phyloP scores from a whole-genome alignment of 352 stramenopile species.

The Phytopythium sindhum region DNA sequence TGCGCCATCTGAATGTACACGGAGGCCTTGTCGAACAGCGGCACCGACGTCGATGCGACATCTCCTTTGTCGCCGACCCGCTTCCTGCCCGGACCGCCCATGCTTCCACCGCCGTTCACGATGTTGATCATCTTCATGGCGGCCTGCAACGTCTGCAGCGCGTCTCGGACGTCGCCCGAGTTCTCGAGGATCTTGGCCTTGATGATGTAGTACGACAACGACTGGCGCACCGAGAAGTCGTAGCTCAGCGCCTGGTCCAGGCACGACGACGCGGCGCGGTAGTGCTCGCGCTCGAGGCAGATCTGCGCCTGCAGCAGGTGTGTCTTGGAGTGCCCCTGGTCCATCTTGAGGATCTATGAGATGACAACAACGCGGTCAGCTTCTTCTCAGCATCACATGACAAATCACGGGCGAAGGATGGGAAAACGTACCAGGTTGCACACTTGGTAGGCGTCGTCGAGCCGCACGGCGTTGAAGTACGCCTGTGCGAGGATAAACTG shows the following conservation, averaged over 20 bases:
- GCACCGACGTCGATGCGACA: slow-evolving; percentile 20
- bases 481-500: slow-evolving; percentile 83
- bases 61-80: neutral
- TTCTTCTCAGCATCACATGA: neutral
- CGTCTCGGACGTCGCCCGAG: slow-evolving; percentile 72
- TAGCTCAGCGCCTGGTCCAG: slow-evolving; percentile 88
- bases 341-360: slow-evolving; percentile 68
- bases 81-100: slow-evolving; percentile 15
- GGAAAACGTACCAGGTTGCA: slow-evolving; percentile 34
- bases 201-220: slow-evolving; percentile 85
- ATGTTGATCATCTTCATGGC: slow-evolving; percentile 68
- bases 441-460: slow-evolving; percentile 81
- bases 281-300: slow-evolving; percentile 75
- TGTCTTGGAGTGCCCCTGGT: slow-evolving; percentile 61
- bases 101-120: neutral
- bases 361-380: slow-evolving; percentile 1
- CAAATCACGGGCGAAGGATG: neutral
- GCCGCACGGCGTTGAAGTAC: slow-evolving; percentile 60
- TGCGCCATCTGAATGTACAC: slow-evolving; percentile 88
- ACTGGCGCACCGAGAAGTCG: slow-evolving; percentile 86
- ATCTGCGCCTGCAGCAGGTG: slow-evolving; percentile 86
- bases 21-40: slow-evolving; percentile 79
- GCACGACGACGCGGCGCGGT: slow-evolving; percentile 55
- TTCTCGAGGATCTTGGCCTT: slow-evolving; percentile 84
- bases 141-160: slow-evolving; percentile 67